phyloP scores from a whole-genome alignment of 2,329 filamentous ascomycete genomes.

The Sporothrix schenckii region DNA sequence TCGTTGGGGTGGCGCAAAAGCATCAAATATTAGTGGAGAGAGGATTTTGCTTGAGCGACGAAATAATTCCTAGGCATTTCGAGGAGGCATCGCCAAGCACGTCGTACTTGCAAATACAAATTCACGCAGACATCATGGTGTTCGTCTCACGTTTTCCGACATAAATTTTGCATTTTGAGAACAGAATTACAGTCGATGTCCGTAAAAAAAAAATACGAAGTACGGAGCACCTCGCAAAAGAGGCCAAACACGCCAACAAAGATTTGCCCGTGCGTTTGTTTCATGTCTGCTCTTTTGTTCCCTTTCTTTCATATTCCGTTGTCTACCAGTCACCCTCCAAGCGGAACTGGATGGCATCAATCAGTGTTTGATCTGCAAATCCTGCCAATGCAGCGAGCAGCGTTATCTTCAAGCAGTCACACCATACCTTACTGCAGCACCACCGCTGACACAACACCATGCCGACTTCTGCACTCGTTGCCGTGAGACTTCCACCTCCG shows the following conservation, averaged over 20 bases:
- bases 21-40: slow-evolving; percentile 14
- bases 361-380: slow-evolving; percentile 18
- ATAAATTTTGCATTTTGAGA: no score
- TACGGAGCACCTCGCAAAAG: not conserved
- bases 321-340: not conserved
- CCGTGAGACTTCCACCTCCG: not conserved
- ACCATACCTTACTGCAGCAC: not conserved
- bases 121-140: slow-evolving; percentile 5
- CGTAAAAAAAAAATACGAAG: no score
- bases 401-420: not conserved
- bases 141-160: not conserved
- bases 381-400: not conserved
- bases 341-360: not conserved
- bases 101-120: not conserved
- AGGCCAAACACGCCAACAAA: not conserved
- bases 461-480: not conserved
- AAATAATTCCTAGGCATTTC: slow-evolving; percentile 9
- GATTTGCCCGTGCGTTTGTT: slow-evolving; percentile 7
- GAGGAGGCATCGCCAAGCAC: not conserved
- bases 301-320: not conserved
- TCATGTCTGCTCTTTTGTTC: slow-evolving; percentile 6
- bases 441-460: not conserved
- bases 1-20: slow-evolving; percentile 28
- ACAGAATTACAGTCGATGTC: no score
- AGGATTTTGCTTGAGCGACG: slow-evolving; percentile 22